These are phyloP conservation scores for Pythium brachiatum DNA, from an alignment of 352 stramenopile species.

Conservation along the genomic window DNA sequence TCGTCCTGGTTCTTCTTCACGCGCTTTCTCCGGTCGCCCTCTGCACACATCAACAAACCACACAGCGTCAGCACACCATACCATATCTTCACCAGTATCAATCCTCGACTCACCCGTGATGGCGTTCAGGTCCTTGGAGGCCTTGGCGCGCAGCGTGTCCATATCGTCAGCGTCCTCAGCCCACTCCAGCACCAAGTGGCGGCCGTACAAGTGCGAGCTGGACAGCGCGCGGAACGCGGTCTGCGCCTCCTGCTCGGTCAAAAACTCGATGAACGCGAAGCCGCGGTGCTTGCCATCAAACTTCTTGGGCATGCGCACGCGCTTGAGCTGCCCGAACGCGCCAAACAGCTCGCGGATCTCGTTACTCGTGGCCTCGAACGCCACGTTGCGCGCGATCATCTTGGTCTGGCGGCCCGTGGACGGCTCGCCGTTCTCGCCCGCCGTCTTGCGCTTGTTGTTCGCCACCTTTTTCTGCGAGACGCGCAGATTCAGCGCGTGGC, in stretches of 20 bases:
- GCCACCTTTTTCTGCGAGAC: slow-evolving; percentile 87
- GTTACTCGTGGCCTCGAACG: slow-evolving; percentile 96
- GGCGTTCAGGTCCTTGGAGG: slow-evolving; percentile 61
- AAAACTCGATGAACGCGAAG: slow-evolving; percentile 99
- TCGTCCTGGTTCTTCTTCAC: slow-evolving; percentile 37
- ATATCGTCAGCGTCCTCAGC: slow-evolving; percentile 88
- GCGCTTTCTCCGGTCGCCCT: slow-evolving; percentile 65
- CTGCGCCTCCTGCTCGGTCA: slow-evolving; percentile 94
- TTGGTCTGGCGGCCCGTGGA: slow-evolving; percentile 84
- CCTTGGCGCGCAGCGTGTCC: slow-evolving; percentile 82
- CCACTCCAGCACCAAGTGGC: slow-evolving; percentile 99
- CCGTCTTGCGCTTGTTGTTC: slow-evolving; percentile 36
- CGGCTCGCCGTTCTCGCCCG: slow-evolving; percentile 32
- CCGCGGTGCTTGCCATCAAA: slow-evolving; percentile 97
- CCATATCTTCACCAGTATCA: neutral
- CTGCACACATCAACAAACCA: slow-evolving; percentile 24
- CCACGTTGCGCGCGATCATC: slow-evolving; percentile 98
- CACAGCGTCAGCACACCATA: too few relatives aligned
- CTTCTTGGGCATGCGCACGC: slow-evolving; percentile 98
- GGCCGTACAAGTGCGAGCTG: slow-evolving; percentile 97
- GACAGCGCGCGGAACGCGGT: slow-evolving; percentile 91
- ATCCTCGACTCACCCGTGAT: slow-evolving; percentile 40
- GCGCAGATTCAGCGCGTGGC: slow-evolving; percentile 93
- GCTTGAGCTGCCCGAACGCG: slow-evolving; percentile 97
- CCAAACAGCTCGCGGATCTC: slow-evolving; percentile 97